These are phyloP conservation scores for Dictyostelium purpureum DNA, from an alignment of 78 protist genomes.

Conservation along the genomic window DNA sequence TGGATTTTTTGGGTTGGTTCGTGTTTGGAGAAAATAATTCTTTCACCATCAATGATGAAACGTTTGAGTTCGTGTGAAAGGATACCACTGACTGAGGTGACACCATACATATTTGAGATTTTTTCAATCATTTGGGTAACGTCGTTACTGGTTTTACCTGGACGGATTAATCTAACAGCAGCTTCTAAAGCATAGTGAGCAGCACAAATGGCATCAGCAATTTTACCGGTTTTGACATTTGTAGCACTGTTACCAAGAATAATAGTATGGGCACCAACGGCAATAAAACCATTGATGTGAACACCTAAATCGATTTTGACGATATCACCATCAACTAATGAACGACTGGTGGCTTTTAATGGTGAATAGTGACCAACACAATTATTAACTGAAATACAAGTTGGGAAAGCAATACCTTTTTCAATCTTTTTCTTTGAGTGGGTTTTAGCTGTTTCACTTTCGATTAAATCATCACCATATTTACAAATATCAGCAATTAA, in stretches of 20 bases:
- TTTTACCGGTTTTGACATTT: constrained; percentile 74
- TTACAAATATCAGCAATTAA: constrained; percentile 42
- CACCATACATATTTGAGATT: constrained; percentile 77
- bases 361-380: constrained; percentile 97
- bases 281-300: constrained; percentile 97
- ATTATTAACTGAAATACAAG: constrained; percentile 95
- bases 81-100: constrained; percentile 93
- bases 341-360: constrained; percentile 62
- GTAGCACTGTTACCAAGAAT: constrained; percentile 75
- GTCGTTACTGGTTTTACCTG: constrained; percentile 85
- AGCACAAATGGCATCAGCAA: constrained; percentile 94
- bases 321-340: constrained; percentile 93
- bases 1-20: constrained; percentile 71
- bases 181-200: constrained; percentile 94
- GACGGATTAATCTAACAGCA: constrained; percentile 83
- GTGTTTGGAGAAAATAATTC: constrained; percentile 82
- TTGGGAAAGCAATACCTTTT: constrained; percentile 98
- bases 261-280: constrained; percentile 93
- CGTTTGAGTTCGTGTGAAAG: constrained; percentile 94
- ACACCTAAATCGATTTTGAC: constrained; percentile 97
- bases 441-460: constrained; percentile 31
- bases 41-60: constrained; percentile 92
- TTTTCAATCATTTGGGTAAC: constrained; percentile 86
- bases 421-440: constrained; percentile 64
- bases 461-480: constrained; percentile 60